Evolutionary conservation across 129 eudicot genomes (phyloP), one percentile per base, ranked within the genome.

Genomic region (Flaveria ramosissima): DNA sequence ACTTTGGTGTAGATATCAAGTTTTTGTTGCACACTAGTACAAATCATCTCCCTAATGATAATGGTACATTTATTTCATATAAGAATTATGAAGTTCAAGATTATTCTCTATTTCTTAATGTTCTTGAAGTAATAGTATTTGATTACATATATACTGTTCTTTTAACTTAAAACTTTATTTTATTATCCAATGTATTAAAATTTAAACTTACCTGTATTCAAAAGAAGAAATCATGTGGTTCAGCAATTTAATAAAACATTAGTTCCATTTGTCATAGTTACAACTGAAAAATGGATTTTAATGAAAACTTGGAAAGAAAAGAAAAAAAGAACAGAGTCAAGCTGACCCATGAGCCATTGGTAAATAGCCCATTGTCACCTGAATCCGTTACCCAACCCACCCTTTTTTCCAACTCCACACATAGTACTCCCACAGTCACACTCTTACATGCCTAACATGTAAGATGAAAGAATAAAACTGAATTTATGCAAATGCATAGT

Each of bases 341-440:
- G 43, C 69, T 15, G 9, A 16, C 45, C 12, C 69, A 10, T 68
- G 17, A 43, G 7, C 17, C 36, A n/a, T 26, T 70, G 2, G 56
- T 48, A 70, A 70, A 50, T 24, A 50, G 46, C 20, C 21, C 62
- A 3, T 26, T 16, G 26, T 10, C 4, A 71, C 11, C 63, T 9
- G 7, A 71, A 50, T 19, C 63, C 1, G 6, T 11, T 72, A 39
- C 53, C 68, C 68, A 39, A 55, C 68, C 55, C 53, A 26, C 68
- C 52, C 3, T 20, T 56, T 55, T 52, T 39, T 4, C 67, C 66
- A 73, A 45, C 14, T 20, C 1, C 20, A 27, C 76, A n/a, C 9
- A 64, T 17, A 36, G 48, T 36, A 65, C 5, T 10, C 27, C 62
- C 73, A 76, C 65, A 65, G 1, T 6, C 27, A 50, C 73, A 76